These are phyloP conservation scores for Forsythia suspensa DNA, from an alignment of 257 asterid genomes.

Conservation along the genomic window DNA sequence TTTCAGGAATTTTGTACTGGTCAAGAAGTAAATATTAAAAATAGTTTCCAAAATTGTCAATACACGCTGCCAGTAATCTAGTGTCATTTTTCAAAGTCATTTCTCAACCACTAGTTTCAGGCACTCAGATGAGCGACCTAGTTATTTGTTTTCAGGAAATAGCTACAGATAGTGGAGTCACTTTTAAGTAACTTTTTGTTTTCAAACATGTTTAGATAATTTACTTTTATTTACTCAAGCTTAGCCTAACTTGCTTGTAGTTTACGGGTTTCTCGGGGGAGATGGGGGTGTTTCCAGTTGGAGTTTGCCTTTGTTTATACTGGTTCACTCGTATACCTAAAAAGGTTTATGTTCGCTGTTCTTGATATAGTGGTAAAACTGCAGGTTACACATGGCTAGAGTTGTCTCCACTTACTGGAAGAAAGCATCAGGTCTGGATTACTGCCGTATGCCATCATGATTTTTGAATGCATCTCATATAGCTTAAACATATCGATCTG, in stretches of 20 bases:
- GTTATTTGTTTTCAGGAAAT: neutral
- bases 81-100: neutral
- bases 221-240: neutral
- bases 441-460: neutral
- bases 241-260: neutral
- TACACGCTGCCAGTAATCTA: neutral
- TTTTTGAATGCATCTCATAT: neutral
- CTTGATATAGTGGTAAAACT: conserved; percentile 18
- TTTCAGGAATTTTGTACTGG: conserved; percentile 9
- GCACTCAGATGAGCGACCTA: neutral
- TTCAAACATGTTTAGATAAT: neutral
- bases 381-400: conserved; percentile 92
- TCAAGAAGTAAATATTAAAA: neutral
- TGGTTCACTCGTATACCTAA: neutral
- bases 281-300: neutral
- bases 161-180: neutral
- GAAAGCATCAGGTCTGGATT: conserved; percentile 84
- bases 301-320: neutral
- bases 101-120: neutral
- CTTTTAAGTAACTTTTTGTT: neutral
- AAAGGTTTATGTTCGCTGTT: conserved; percentile 1
- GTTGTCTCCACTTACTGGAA: conserved; percentile 84
- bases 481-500: neutral
- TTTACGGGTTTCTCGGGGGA: neutral
- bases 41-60: neutral